These are phyloP conservation scores for Vickermania spadyakhi DNA, from an alignment of 208 protist genomes.

Conservation along the genomic window DNA sequence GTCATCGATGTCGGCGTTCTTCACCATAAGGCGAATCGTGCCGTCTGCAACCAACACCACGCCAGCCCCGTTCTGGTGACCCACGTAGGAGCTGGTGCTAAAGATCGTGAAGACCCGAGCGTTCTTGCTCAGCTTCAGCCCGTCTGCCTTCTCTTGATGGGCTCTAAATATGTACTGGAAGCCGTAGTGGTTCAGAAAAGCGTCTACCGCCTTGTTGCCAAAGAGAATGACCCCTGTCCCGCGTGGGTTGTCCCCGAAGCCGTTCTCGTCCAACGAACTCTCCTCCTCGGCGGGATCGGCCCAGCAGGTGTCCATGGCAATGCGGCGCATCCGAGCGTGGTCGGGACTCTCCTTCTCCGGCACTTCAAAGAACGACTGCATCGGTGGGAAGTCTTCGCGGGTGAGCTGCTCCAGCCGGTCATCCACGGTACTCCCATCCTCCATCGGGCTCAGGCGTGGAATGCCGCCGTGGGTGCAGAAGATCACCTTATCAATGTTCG, in stretches of 20 bases:
- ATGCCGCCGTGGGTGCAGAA: conserved; percentile 94
- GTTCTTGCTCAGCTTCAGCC: conserved; percentile 87
- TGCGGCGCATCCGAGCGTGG: conserved; percentile 54
- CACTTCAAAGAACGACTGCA: conserved; percentile 82
- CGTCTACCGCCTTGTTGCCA: conserved; percentile 72
- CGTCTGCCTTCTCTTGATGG: conserved; percentile 90
- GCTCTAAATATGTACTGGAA: conserved; percentile 91
- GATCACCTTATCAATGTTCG: conserved; percentile 88
- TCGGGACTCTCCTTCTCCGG: conserved; percentile 51
- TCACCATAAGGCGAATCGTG: conserved; percentile 88
- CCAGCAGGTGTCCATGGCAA: conserved; percentile 88
- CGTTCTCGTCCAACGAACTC: conserved; percentile 57
- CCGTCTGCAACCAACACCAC: conserved; percentile 84
- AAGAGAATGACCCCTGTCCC: conserved; percentile 85
- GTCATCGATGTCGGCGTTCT: conserved; percentile 64
- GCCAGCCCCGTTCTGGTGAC: conserved; percentile 86
- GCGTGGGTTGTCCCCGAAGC: conserved; percentile 83
- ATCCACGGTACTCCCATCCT: conserved; percentile 52
- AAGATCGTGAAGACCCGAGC: conserved; percentile 91
- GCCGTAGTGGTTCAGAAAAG: conserved; percentile 78
- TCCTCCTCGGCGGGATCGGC: conserved; percentile 86
- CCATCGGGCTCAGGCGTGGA: conserved; percentile 47
- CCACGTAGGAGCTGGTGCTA: conserved; percentile 89
- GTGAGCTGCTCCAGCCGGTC: conserved; percentile 56
- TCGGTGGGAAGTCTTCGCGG: conserved; percentile 61